Percentiles rank a stretch among this genome's conserved stretches.
phyloP scores from a whole-genome alignment of 2,329 filamentous ascomycete species.

The Neophaeococcomyces aloes region DNA sequence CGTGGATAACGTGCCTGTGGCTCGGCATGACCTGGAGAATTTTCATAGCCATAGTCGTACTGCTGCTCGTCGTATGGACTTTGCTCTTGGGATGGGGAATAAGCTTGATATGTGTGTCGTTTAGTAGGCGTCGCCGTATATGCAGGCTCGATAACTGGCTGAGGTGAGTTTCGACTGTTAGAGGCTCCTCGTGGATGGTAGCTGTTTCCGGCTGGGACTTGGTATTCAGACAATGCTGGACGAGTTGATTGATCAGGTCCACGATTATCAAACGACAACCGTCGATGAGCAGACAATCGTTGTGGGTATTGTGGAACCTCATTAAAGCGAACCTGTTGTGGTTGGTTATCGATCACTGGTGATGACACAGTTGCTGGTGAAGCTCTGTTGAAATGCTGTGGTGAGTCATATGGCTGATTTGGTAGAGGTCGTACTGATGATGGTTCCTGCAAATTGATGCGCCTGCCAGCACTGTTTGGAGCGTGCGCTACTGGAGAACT shows the following conservation, averaged over 20 bases:
- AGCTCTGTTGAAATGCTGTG: not conserved
- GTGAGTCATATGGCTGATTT: slow-evolving; percentile 15
- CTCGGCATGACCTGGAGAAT: slow-evolving; percentile 23
- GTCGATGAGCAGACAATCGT: not conserved
- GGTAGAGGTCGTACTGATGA: slow-evolving; percentile 18
- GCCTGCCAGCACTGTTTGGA: slow-evolving; percentile 9
- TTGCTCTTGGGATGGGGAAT: slow-evolving; percentile 13
- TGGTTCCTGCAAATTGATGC: slow-evolving; percentile 22
- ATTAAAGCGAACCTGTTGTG: not conserved
- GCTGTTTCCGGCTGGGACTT: slow-evolving; percentile 12
- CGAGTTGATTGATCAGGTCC: slow-evolving; percentile 4
- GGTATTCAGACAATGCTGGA: slow-evolving; percentile 18
- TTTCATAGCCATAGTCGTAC: slow-evolving; percentile 5
- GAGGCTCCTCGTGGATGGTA: slow-evolving; percentile 10
- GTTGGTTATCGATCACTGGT: not conserved
- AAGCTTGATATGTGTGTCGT: slow-evolving; percentile 8
- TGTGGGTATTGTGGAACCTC: not conserved
- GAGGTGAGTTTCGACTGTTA: not conserved
- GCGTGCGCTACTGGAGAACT: slow-evolving; percentile 2
- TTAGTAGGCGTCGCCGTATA: slow-evolving; percentile 21
- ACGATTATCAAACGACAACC: slow-evolving; percentile 4
- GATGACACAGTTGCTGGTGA: not conserved
- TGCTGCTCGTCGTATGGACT: not conserved
- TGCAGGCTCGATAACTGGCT: slow-evolving; percentile 6
- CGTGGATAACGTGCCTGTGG: slow-evolving; percentile 21